These are phyloP conservation scores for Xylariales sp. DNA, from an alignment of 2,329 filamentous ascomycete genomes.

Conservation along the genomic window DNA sequence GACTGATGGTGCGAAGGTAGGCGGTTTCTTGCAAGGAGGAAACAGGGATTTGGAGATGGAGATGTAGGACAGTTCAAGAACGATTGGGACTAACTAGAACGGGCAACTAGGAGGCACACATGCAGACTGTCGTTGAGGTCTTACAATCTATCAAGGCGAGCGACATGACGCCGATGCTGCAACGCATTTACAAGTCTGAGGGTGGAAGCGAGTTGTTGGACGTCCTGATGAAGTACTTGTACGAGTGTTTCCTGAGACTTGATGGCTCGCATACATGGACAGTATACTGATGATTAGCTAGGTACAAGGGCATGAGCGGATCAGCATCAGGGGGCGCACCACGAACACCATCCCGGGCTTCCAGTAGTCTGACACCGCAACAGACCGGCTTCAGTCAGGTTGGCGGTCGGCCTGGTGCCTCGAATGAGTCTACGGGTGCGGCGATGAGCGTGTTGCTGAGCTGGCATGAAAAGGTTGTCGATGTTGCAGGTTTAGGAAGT, in stretches of 20 bases:
- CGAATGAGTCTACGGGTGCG: slow-evolving; percentile 68
- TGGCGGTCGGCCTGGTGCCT: slow-evolving; percentile 44
- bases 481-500: slow-evolving; percentile 84
- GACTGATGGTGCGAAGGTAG: slow-evolving; percentile 52
- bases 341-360: slow-evolving; percentile 35
- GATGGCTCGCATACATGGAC: no score
- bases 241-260: slow-evolving; percentile 32
- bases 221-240: slow-evolving; percentile 97
- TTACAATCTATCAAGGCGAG: slow-evolving; percentile 93
- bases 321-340: slow-evolving; percentile 31
- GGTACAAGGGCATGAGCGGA: slow-evolving; percentile 84
- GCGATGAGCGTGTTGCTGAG: slow-evolving; percentile 95
- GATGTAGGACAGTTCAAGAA: not conserved
- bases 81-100: not conserved
- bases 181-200: slow-evolving; percentile 71
- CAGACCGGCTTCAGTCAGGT: slow-evolving; percentile 87
- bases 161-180: slow-evolving; percentile 87
- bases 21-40: slow-evolving; percentile 8
- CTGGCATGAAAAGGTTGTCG: slow-evolving; percentile 98
- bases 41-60: no score
- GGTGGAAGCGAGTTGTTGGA: slow-evolving; percentile 83
- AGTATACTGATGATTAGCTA: slow-evolving; percentile 29
- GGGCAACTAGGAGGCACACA: slow-evolving; percentile 66
- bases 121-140: slow-evolving; percentile 86
- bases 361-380: slow-evolving; percentile 62